Base-by-base conservation (phyloP, 139 green algal genomes). In the Mesotaenium endlicherianum region DNA sequence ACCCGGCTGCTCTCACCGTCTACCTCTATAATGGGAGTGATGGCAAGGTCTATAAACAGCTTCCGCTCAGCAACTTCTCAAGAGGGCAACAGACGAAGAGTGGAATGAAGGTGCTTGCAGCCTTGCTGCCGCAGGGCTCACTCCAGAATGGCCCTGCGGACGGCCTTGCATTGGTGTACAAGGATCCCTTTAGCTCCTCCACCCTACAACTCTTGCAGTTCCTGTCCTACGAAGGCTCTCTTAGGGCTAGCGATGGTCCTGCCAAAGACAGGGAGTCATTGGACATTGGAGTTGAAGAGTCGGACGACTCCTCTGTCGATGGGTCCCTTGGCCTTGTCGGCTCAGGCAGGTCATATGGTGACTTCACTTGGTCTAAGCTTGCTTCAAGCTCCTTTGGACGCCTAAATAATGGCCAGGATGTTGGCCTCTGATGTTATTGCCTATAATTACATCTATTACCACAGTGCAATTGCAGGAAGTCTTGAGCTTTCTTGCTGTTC, bases 1-100 rank as follows among this genome's bases (percentile, higher is more conserved):
- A 82, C 49, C 80, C 47, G 16, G n/a, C 17, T 0, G 53, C 16
- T 36, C 17, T 82, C 55, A 34, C 36, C 31, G 49, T 86, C 40
- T 86, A 82, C 55, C 50, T 86, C 16, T 86, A 86, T 42, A 86
- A 86, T 36, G 80, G 80, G 14, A 34, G 20, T 2, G 38, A 82
- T 4, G 43, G 69, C 2, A 39, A 41, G 2, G 44, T 40, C 16
- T 86, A 86, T 41, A 42, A 57, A 0, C 44, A 36, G 42, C 45
- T 82, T 31, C 45, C 44, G 8, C 38, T 81, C 36, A 26, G 3
- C 20, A 34, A 58, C 16, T 81, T 81, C 71, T 39, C 8, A 45
- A 16, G 34, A 14, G 30, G 30, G 16, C 69, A 81, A 31, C 72
- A 16, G 20, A 43, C 34, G 26, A 34, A 34, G 0, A 72, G 40